phyloP scores from a whole-genome alignment of 805 yeast genomes.

The Dipodascus geniculatus region DNA sequence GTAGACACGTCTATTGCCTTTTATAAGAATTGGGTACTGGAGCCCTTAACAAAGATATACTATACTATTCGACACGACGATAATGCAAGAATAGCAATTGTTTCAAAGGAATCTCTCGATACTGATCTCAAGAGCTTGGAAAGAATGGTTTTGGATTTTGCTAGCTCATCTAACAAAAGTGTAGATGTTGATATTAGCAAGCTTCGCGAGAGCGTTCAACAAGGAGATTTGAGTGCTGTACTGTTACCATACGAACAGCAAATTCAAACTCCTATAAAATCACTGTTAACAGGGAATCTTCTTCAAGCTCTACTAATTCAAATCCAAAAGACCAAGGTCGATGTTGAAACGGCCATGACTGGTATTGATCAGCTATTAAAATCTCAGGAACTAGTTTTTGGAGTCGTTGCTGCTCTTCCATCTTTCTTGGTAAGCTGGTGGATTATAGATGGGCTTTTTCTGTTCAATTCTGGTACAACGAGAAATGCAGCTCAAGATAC shows the following conservation, averaged over 20 bases:
- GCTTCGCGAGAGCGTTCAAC: slow-evolving; percentile 39
- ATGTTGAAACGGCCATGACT: slow-evolving; percentile 76
- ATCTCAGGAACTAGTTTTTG: slow-evolving; percentile 91
- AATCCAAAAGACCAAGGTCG: slow-evolving; percentile 93
- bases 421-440: slow-evolving; percentile 35
- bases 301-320: slow-evolving; percentile 74
- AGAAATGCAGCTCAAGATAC: not conserved
- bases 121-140: slow-evolving; percentile 74
- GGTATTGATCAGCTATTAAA: slow-evolving; percentile 86
- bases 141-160: slow-evolving; percentile 76
- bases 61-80: slow-evolving; percentile 80
- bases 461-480: not conserved
- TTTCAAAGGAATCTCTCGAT: slow-evolving; percentile 65
- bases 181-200: slow-evolving; percentile 13
- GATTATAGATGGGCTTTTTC: slow-evolving; percentile 9
- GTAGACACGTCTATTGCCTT: slow-evolving; percentile 57
- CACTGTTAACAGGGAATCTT: slow-evolving; percentile 56
- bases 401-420: slow-evolving; percentile 82
- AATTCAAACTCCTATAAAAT: slow-evolving; percentile 54
- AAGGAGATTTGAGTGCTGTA: slow-evolving; percentile 71
- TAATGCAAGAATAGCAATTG: slow-evolving; percentile 56
- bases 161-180: slow-evolving; percentile 16
- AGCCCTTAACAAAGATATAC: slow-evolving; percentile 61
- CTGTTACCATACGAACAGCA: slow-evolving; percentile 74
- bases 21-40: slow-evolving; percentile 70